Evolutionary conservation across 805 yeast genomes (phyloP), one percentile per base, ranked within the genome.

Genomic region (Saccharomyces paradoxus): DNA sequence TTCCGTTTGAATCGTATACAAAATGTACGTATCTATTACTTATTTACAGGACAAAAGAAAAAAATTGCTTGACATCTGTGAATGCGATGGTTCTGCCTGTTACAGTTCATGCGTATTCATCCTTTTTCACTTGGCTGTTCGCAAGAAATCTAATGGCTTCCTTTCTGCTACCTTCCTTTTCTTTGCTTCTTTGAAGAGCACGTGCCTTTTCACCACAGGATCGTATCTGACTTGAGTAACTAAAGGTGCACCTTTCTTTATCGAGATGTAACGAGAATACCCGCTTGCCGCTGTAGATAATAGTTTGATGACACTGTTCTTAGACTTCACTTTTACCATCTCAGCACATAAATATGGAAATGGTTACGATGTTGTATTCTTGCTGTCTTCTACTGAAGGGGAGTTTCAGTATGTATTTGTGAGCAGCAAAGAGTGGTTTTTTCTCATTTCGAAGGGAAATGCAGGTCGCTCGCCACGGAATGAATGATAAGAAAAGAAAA

Each of bases 221-320:
- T 89, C 97, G 66, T 89, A 89, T 63, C 94, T 81, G 31, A 91
- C 85, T 66, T 89, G 94, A 50, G 82, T 83, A 58, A 92, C 83
- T 55, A 81, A 76, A 50, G 88, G 87, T 2, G 95, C 83, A 53
- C 87, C 83, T 75, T 97, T 84, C 50, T 90, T 94, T 49, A 91
- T 81, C 51, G 83, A 76, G 60, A 90, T 81, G 68, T 90, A 85
- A 67, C 95, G 83, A 68, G 83, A 82, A 71, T 78, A 88, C 1
- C 98, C 98, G 0, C 98, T 91, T 62, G 86, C 81, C 17, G 97
- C 98, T 1, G 94, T 79, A 1, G 98, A 92, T 2, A 91, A 76
- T 58, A 92, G 79, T 71, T 89, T 89, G 55, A 92, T 86, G 66
- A 91, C 83, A 3, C 96, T 86, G 61, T 83, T 83, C 65, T 90